These are phyloP conservation scores for Teratosphaeria zuluensis DNA, from an alignment of 2,329 filamentous ascomycete genomes.

Conservation along the genomic window DNA sequence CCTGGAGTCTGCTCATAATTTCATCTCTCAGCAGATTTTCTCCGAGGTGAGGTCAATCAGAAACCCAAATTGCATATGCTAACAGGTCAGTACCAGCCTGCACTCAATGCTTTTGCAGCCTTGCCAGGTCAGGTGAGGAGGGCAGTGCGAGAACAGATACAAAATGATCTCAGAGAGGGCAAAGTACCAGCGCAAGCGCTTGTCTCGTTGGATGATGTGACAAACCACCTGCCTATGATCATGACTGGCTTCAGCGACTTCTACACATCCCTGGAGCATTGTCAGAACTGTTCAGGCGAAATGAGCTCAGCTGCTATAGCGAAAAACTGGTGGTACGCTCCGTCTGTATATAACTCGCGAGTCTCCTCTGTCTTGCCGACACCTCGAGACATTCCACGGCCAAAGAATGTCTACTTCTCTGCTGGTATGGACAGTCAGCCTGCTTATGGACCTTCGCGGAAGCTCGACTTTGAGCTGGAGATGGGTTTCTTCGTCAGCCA, in stretches of 20 bases:
- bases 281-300: slow-evolving; percentile 42
- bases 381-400: slow-evolving; percentile 31
- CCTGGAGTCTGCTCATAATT: slow-evolving; percentile 9
- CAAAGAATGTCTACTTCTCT: slow-evolving; percentile 34
- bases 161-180: slow-evolving; percentile 22
- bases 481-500: slow-evolving; percentile 37
- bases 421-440: slow-evolving; percentile 18
- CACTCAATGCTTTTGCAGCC: slow-evolving; percentile 43
- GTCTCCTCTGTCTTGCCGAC: slow-evolving; percentile 21
- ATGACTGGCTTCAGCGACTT: slow-evolving; percentile 52
- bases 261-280: slow-evolving; percentile 45
- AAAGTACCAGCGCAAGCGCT: slow-evolving; percentile 19
- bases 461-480: slow-evolving; percentile 43
- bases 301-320: slow-evolving; percentile 23
- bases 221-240: slow-evolving; percentile 46
- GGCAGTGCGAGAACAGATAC: slow-evolving; percentile 34
- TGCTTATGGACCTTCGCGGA: slow-evolving; percentile 33
- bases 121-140: slow-evolving; percentile 29
- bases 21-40: slow-evolving; percentile 13
- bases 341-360: slow-evolving; percentile 34
- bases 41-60: slow-evolving; percentile 8
- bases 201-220: slow-evolving; percentile 31
- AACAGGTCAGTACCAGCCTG: slow-evolving; percentile 15
- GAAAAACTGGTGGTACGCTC: slow-evolving; percentile 28
- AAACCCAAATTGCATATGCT: neutral